Percentiles rank a stretch among this genome's conserved stretches.
Conservation (phyloP, 2,329 filamentous ascomycete species). For the Trichoderma simmonsii region DNA sequence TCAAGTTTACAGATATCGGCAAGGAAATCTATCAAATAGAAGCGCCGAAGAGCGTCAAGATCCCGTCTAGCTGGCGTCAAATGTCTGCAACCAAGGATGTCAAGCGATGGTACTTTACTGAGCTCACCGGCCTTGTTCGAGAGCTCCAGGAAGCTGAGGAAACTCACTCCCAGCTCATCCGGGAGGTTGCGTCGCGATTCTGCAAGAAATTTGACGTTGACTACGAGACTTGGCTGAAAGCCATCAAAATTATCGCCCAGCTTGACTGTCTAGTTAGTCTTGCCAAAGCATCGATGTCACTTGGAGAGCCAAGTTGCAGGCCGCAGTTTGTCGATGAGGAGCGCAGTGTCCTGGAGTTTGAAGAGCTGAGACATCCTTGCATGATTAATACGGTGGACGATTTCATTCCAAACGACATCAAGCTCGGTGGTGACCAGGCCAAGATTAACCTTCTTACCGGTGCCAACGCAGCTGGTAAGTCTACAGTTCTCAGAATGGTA, state of each 20-base stretch:
- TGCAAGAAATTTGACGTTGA: slow-evolving; percentile 85
- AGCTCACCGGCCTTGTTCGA: slow-evolving; percentile 77
- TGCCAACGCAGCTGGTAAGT: slow-evolving; percentile 96
- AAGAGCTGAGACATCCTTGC: slow-evolving; percentile 90
- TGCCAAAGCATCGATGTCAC: slow-evolving; percentile 77
- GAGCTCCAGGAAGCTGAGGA: slow-evolving; percentile 92
- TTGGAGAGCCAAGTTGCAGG: slow-evolving; percentile 85
- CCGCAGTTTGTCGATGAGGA: slow-evolving; percentile 84
- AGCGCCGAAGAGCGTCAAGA: slow-evolving; percentile 77
- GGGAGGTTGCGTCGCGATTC: slow-evolving; percentile 79
- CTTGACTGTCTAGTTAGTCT: slow-evolving; percentile 93
- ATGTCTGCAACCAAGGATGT: slow-evolving; percentile 91
- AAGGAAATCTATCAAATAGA: slow-evolving; percentile 98
- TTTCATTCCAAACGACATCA: slow-evolving; percentile 95
- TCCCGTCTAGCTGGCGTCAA: slow-evolving; percentile 87
- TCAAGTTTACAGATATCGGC: slow-evolving; percentile 80
- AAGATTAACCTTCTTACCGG: slow-evolving; percentile 92
- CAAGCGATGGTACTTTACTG: slow-evolving; percentile 90
- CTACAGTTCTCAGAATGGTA: slow-evolving; percentile 91
- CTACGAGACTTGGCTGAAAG: slow-evolving; percentile 79
- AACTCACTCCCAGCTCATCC: slow-evolving; percentile 84
- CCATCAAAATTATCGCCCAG: slow-evolving; percentile 86
- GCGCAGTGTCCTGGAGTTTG: slow-evolving; percentile 84
- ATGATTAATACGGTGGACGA: slow-evolving; percentile 86
- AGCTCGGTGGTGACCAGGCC: slow-evolving; percentile 72